A percentile compares a stretch with the other conserved stretches of the same genome.
phyloP scores from a whole-genome alignment of 495 filamentous ascomycete species.

The Daldinia loculata region DNA sequence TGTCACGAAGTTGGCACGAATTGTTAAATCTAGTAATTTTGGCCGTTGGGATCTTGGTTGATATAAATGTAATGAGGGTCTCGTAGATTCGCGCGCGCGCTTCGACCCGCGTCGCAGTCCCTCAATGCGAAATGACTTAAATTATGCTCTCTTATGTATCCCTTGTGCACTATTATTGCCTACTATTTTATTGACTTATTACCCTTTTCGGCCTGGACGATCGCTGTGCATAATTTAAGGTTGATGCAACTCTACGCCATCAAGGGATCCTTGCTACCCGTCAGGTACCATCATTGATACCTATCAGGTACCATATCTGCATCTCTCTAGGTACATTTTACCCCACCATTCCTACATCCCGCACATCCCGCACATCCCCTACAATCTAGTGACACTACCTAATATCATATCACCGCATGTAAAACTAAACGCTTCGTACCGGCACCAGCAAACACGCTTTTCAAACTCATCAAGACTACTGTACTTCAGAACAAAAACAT shows the following conservation, averaged over 20 bases:
- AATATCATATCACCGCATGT: too few relatives aligned
- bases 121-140: slow-evolving; percentile 2
- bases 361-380: not conserved
- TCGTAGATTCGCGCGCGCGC: slow-evolving; percentile 17
- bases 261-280: slow-evolving; percentile 24
- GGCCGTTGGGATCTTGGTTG: not conserved
- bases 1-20: not conserved
- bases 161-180: slow-evolving; percentile 13
- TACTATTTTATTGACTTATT: slow-evolving; percentile 33
- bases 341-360: slow-evolving; percentile 14
- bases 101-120: slow-evolving; percentile 13
- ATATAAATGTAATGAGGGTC: not conserved
- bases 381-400: too few relatives aligned
- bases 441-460: too few relatives aligned
- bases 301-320: slow-evolving; percentile 16
- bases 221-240: slow-evolving; percentile 12
- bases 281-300: slow-evolving; percentile 20
- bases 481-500: not conserved
- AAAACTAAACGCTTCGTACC: too few relatives aligned
- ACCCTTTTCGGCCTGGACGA: slow-evolving; percentile 2
- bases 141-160: not conserved
- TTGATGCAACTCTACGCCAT: slow-evolving; percentile 19
- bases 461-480: too few relatives aligned
- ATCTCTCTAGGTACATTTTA: slow-evolving; percentile 1
- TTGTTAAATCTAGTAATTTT: not conserved